Conservation (phyloP, 2,329 filamentous ascomycete genomes). For the Botrytis fragariae region DNA sequence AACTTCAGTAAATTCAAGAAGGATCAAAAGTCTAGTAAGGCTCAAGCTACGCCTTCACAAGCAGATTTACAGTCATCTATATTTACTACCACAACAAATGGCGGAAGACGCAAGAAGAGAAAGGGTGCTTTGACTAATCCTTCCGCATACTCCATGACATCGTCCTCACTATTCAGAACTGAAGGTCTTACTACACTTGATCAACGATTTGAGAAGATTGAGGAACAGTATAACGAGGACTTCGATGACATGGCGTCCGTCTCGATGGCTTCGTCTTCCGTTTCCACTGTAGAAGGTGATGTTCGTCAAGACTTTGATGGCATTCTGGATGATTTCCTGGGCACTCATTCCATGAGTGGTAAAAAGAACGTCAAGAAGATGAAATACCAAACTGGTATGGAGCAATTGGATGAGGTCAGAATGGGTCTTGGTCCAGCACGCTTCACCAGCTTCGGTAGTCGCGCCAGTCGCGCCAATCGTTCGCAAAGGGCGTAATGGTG, state of each 20-base stretch:
- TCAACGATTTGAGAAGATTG: slow-evolving; percentile 85
- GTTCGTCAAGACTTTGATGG: slow-evolving; percentile 77
- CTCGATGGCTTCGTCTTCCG: slow-evolving; percentile 61
- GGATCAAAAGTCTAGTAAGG: slow-evolving; percentile 57
- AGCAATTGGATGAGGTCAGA: slow-evolving; percentile 88
- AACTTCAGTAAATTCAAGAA: slow-evolving; percentile 96
- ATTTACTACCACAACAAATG: slow-evolving; percentile 73
- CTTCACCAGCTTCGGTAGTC: slow-evolving; percentile 40
- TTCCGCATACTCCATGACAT: slow-evolving; percentile 88
- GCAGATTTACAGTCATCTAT: slow-evolving; percentile 68
- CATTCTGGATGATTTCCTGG: slow-evolving; percentile 92
- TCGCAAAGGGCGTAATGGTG: slow-evolving; percentile 28
- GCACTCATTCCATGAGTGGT: slow-evolving; percentile 66
- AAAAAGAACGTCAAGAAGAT: slow-evolving; percentile 78
- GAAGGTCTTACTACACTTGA: slow-evolving; percentile 85
- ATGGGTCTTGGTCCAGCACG: slow-evolving; percentile 74
- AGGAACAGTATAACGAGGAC: slow-evolving; percentile 72
- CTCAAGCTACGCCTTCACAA: slow-evolving; percentile 46
- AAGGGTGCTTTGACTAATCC: slow-evolving; percentile 89
- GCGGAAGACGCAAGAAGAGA: slow-evolving; percentile 85
- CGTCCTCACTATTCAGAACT: slow-evolving; percentile 80
- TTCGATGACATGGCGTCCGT: slow-evolving; percentile 60
- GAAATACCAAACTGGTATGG: slow-evolving; percentile 75
- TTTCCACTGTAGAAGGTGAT: slow-evolving; percentile 66
- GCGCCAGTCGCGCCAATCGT: slow-evolving; percentile 21